phyloP scores from a whole-genome alignment of 345 rosid genomes.

The Euphorbia pulcherrima region DNA sequence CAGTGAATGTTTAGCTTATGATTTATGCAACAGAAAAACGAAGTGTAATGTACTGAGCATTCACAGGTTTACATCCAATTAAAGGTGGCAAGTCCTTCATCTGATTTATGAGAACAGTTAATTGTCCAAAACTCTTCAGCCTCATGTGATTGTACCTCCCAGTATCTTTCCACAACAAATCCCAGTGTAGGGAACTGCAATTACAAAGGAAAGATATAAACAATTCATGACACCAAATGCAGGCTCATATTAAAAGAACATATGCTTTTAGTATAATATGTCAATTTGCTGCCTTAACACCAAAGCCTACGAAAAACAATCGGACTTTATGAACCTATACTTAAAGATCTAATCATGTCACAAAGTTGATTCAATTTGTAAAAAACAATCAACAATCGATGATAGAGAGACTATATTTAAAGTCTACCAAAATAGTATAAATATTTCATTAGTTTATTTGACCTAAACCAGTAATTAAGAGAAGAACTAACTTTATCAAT shows the following conservation, averaged over 20 bases:
- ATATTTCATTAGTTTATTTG: neutral
- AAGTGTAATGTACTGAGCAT: constrained; percentile 13
- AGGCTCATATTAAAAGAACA: constrained; percentile 14
- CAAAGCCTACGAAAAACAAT: neutral
- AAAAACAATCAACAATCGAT: neutral
- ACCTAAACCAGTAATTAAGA: neutral
- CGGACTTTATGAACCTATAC: neutral
- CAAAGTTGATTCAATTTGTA: neutral
- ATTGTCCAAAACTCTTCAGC: constrained; percentile 94
- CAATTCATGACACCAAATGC: constrained; percentile 2
- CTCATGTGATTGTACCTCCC: constrained; percentile 96
- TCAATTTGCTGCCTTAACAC: neutral
- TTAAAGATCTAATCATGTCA: neutral
- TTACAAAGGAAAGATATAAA: constrained; percentile 17
- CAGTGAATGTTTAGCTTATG: constrained; percentile 9
- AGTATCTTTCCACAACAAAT: constrained; percentile 86
- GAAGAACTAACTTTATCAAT: neutral
- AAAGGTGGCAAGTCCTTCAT: constrained; percentile 73
- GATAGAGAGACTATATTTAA: neutral
- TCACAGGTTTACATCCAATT: constrained; percentile 66
- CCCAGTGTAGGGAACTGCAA: constrained; percentile 93
- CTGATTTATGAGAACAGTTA: constrained; percentile 77
- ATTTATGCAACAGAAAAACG: constrained; percentile 11
- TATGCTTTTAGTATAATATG: neutral
- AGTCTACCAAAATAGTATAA: neutral